Evolutionary conservation across 164 flowering plant species (phyloP).

Genomic region (Malania oleifera): DNA sequence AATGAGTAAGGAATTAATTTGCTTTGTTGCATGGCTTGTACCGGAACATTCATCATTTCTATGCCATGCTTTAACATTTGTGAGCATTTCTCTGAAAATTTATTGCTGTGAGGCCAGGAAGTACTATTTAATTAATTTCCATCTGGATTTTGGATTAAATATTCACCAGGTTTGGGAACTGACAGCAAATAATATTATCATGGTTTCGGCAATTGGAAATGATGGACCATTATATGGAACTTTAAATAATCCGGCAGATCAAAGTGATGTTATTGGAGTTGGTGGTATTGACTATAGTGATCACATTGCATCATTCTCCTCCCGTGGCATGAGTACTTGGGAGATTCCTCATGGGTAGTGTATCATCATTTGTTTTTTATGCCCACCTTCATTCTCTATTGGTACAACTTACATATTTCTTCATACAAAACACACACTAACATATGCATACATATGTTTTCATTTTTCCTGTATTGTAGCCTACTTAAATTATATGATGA

Average conservation of each 20-base stretch:
- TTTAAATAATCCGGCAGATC: slow-evolving; percentile 97
- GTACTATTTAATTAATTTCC: not conserved
- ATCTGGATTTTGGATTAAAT: not conserved
- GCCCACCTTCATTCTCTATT: not conserved
- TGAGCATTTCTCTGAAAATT: not conserved
- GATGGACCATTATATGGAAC: slow-evolving; percentile 99
- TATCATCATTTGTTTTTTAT: slow-evolving; percentile 3
- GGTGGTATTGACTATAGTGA: slow-evolving; percentile 97
- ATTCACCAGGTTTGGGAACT: slow-evolving; percentile 87
- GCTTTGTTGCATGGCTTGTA: no score
- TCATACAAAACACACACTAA: no score
- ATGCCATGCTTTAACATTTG: not conserved
- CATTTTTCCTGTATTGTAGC: not conserved
- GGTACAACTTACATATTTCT: no score
- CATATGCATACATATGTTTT: no score
- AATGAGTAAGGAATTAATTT: no score
- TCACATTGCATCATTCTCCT: slow-evolving; percentile 95
- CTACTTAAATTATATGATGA: no score
- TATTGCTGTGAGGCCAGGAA: not conserved
- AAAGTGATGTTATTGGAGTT: slow-evolving; percentile 99
- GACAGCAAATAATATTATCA: slow-evolving; percentile 91
- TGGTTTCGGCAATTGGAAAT: slow-evolving; percentile 99
- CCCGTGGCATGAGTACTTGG: slow-evolving; percentile 99
- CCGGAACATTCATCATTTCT: not conserved
- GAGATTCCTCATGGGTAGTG: slow-evolving; percentile 98